A percentile compares a stretch with the other conserved stretches of the same genome.
Conservation (phyloP, 139 green algal species). For the Tetradesmus lagerheimii region DNA sequence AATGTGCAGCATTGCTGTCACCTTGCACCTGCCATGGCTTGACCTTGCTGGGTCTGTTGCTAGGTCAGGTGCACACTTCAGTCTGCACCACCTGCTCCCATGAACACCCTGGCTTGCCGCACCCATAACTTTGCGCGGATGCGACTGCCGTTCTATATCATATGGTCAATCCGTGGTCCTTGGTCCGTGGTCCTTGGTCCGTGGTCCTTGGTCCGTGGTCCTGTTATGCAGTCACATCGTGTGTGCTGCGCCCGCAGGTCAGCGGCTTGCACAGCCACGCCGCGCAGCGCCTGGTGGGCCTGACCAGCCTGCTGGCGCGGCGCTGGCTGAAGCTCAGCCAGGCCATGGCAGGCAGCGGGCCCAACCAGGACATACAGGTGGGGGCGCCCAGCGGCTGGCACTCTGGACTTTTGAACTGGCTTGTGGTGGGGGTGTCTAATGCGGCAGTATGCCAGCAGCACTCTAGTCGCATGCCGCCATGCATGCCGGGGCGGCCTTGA, state of each 20-base stretch:
- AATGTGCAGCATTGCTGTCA: background rate
- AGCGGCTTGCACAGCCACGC: slow-evolving; percentile 76
- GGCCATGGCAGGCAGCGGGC: background rate
- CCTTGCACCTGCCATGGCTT: background rate
- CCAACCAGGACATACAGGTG: slow-evolving; percentile 34
- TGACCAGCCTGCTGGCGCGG: slow-evolving; percentile 73
- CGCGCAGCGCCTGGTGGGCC: slow-evolving; percentile 80
- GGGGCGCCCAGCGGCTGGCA: no score
- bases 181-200: no score
- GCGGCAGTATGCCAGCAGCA: background rate
- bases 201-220: no score
- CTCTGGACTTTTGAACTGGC: no score
- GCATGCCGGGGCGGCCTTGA: no score
- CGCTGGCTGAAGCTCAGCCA: slow-evolving; percentile 33
- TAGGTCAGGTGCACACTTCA: no score
- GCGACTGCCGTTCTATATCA: background rate
- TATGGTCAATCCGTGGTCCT: no score
- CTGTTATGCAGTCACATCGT: background rate
- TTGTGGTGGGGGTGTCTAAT: no score
- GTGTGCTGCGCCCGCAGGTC: slow-evolving; percentile 51
- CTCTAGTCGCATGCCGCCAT: no score
- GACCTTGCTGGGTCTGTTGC: background rate
- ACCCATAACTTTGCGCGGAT: no score
- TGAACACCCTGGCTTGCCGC: background rate
- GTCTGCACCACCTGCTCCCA: background rate